Percentiles rank a stretch among this genome's conserved stretches.
Conservation (phyloP, 768 basidiomycete species). For the Mycena vitilis region DNA sequence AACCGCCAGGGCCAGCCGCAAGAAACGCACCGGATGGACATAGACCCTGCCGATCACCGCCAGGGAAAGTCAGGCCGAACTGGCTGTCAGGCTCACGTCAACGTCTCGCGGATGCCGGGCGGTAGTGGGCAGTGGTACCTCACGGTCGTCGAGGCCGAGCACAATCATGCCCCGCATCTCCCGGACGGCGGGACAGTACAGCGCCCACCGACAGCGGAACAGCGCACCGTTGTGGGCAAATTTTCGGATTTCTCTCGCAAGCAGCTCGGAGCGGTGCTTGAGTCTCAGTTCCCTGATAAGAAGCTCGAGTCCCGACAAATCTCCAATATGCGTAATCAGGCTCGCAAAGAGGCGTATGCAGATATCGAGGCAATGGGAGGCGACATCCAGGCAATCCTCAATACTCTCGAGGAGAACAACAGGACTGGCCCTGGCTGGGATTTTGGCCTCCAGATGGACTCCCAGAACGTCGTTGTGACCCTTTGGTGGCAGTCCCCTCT, state of each 20-base stretch:
- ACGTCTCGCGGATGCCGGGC: slow-evolving; percentile 23
- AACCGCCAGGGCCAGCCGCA: slow-evolving; percentile 12
- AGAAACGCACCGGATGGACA: slow-evolving; percentile 7
- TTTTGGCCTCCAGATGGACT: slow-evolving; percentile 37
- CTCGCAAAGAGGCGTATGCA: no score
- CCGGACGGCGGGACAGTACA: slow-evolving; percentile 34
- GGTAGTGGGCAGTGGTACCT: slow-evolving; percentile 25
- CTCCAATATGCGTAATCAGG: slow-evolving; percentile 35
- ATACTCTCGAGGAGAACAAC: slow-evolving; percentile 31
- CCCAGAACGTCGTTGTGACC: slow-evolving; percentile 28
- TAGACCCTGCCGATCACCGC: slow-evolving; percentile 29
- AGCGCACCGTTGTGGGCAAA: slow-evolving; percentile 28
- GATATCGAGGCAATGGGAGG: no score
- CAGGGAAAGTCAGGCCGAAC: slow-evolving; percentile 17
- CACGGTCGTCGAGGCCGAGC: slow-evolving; percentile 30
- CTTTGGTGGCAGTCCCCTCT: slow-evolving; percentile 49
- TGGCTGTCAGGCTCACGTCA: slow-evolving; percentile 38
- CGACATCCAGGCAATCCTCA: slow-evolving; percentile 35
- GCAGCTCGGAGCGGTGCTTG: slow-evolving; percentile 23
- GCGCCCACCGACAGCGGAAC: slow-evolving; percentile 37
- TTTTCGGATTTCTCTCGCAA: slow-evolving; percentile 26
- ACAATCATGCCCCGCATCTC: slow-evolving; percentile 43
- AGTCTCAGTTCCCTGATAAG: slow-evolving; percentile 28
- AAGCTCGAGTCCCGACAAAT: slow-evolving; percentile 47
- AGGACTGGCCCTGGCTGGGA: slow-evolving; percentile 40